Evolutionary conservation across 345 rosid genomes (phyloP).

Genomic region (Lagerstroemia speciosa): DNA sequence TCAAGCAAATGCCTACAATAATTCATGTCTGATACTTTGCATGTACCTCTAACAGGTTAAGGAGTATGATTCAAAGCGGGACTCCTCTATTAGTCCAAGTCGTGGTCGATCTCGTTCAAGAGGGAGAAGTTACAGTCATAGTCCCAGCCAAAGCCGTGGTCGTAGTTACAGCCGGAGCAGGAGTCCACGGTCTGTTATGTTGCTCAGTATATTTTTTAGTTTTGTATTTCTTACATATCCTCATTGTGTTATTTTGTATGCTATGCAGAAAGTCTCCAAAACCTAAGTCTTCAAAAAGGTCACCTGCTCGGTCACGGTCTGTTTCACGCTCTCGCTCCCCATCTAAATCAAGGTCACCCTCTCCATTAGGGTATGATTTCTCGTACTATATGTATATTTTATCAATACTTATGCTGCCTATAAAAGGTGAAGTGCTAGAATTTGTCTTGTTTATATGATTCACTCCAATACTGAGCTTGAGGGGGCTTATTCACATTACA

Average conservation of each 20-base stretch:
- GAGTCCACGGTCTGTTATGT: conserved; percentile 41
- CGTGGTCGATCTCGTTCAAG: conserved; percentile 55
- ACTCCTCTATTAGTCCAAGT: conserved; percentile 68
- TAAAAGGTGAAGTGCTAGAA: background rate
- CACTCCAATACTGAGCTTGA: background rate
- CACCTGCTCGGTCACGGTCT: conserved; percentile 43
- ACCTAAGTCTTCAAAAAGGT: conserved; percentile 45
- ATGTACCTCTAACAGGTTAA: conserved; percentile 42
- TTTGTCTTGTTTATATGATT: background rate
- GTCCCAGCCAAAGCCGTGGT: conserved; percentile 38
- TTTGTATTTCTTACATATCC: background rate
- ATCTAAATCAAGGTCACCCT: conserved; percentile 28
- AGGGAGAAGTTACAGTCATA: conserved; percentile 44
- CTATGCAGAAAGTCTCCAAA: conserved; percentile 68
- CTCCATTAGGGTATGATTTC: conserved; percentile 53
- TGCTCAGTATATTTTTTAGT: background rate
- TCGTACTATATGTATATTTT: background rate
- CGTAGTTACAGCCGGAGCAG: conserved; percentile 40
- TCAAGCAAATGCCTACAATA: no score
- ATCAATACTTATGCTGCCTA: background rate
- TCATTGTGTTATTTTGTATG: background rate
- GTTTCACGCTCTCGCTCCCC: conserved; percentile 40
- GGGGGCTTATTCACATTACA: background rate
- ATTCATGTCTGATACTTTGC: background rate
- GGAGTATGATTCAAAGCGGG: conserved; percentile 71